phyloP scores from a whole-genome alignment of 768 basidiomycete species.

The Boletus rex-veris region DNA sequence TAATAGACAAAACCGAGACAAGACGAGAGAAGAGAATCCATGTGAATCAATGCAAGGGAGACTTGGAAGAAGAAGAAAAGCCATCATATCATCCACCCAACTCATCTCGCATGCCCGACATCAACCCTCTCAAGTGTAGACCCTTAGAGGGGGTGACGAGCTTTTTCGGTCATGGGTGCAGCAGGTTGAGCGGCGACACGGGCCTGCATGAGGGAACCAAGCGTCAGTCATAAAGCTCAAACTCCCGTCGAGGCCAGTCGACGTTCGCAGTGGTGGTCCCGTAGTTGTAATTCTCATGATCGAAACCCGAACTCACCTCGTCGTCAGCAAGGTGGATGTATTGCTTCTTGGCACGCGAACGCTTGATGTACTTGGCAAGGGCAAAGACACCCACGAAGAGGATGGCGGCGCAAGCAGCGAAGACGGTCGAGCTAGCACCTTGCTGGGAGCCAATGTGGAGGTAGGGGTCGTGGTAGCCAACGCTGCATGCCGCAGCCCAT shows the following conservation, averaged over 20 bases:
- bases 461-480: slow-evolving; percentile 29
- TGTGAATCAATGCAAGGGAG: slow-evolving; percentile 18
- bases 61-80: neutral
- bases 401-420: slow-evolving; percentile 36
- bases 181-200: slow-evolving; percentile 14
- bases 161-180: slow-evolving; percentile 30
- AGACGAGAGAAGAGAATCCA: slow-evolving; percentile 14
- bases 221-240: slow-evolving; percentile 6
- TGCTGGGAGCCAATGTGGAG: slow-evolving; percentile 31
- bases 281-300: slow-evolving; percentile 3
- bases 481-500: slow-evolving; percentile 42
- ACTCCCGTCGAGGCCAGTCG: slow-evolving; percentile 2
- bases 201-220: slow-evolving; percentile 6
- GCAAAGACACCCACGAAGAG: slow-evolving; percentile 33
- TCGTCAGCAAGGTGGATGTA: slow-evolving; percentile 36
- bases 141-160: slow-evolving; percentile 23
- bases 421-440: slow-evolving; percentile 31
- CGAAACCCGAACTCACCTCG: slow-evolving; percentile 30
- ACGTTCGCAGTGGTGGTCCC: slow-evolving; percentile 10
- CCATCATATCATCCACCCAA: slow-evolving; percentile 1
- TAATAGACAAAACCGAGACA: slow-evolving; percentile 11
- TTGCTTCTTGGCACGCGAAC: slow-evolving; percentile 32
- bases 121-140: neutral
- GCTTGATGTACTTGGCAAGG: slow-evolving; percentile 35
- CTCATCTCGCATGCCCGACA: neutral